These are phyloP conservation scores for Symmetrospora coprosmae DNA, from an alignment of 768 basidiomycete genomes.

Conservation along the genomic window DNA sequence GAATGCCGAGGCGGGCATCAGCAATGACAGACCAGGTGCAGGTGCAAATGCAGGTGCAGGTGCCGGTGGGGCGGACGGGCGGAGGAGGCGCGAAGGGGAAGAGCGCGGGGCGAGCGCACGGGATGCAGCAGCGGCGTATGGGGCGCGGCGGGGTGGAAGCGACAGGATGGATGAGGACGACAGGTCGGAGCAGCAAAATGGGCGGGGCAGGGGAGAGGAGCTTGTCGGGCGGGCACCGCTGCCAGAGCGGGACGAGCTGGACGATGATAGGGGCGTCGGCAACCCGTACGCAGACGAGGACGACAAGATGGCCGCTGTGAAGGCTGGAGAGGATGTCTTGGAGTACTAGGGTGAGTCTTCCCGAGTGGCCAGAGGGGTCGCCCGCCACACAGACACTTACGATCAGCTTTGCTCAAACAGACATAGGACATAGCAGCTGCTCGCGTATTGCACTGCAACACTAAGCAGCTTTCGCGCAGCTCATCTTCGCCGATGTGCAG, in stretches of 20 bases:
- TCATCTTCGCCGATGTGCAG: too few species aligned
- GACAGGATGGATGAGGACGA: neutral
- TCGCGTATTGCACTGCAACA: too few species aligned
- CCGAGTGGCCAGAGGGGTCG: too few species aligned
- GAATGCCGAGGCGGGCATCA: neutral
- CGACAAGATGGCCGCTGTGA: neutral
- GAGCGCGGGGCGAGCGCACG: neutral
- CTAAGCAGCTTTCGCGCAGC: too few species aligned
- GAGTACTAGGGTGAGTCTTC: too few species aligned
- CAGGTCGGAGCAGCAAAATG: too few species aligned
- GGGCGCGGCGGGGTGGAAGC: too few species aligned
- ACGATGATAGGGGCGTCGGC: neutral
- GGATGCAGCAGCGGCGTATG: too few species aligned
- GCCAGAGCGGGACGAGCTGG: neutral
- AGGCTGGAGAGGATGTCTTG: constrained; percentile 5
- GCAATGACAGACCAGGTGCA: too few species aligned
- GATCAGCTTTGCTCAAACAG: too few species aligned
- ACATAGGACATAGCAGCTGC: too few species aligned
- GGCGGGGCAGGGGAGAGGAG: neutral
- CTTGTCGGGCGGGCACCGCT: constrained; percentile 5
- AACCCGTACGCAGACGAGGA: constrained; percentile 9
- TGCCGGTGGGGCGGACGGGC: neutral
- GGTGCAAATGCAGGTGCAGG: neutral
- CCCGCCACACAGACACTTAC: too few species aligned
- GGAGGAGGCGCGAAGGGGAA: neutral